These are phyloP conservation scores for Amoebophrya sp. DNA, from an alignment of 169 alveolate genomes.

Conservation along the genomic window DNA sequence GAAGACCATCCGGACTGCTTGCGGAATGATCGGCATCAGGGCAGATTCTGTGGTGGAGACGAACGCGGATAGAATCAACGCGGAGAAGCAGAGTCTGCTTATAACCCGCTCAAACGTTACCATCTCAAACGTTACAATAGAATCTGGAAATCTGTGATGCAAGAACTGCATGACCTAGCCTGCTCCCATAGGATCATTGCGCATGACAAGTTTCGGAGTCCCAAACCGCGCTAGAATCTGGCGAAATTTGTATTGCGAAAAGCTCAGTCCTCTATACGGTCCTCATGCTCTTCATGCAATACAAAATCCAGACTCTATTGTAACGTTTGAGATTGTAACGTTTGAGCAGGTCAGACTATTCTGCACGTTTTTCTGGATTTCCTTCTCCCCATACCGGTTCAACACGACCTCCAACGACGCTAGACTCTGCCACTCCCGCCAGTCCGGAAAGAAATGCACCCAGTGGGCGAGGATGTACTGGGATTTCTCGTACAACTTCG, in stretches of 20 bases:
- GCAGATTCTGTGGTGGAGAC: neutral
- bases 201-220: neutral
- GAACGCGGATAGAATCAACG: neutral
- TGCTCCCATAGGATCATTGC: neutral
- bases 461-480: neutral
- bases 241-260: no score
- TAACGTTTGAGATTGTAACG: no score
- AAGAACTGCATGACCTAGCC: neutral
- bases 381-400: neutral
- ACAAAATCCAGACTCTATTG: no score
- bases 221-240: neutral
- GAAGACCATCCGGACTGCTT: neutral
- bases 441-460: neutral
- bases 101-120: no score
- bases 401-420: neutral
- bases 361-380: neutral
- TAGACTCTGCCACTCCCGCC: neutral
- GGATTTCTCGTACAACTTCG: neutral
- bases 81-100: neutral
- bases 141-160: neutral
- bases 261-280: no score
- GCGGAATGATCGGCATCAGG: neutral
- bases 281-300: no score
- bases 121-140: neutral
- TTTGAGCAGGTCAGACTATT: no score